Evolutionary conservation across 169 alveolate species (phyloP), one percentile per base, ranked within the genome.

Genomic region (Plasmodium vinckei): DNA sequence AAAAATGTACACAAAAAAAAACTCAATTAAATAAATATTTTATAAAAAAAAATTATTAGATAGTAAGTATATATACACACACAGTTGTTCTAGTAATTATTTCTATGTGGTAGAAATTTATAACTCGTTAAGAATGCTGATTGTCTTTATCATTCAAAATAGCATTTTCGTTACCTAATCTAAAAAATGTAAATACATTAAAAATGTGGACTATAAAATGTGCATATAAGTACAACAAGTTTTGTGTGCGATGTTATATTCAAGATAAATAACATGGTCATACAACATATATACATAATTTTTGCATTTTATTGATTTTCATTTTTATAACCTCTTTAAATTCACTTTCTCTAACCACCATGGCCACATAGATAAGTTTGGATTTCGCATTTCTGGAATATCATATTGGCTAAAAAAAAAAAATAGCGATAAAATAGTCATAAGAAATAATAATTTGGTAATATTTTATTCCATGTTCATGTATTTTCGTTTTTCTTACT

Each of bases 271-370:
- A 9, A 19, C 15, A 6, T 60, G 47, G 2, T 17, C n/a, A 19
- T 19, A 15, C n/a, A 9, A 7, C 25, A 73, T 59, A 54, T 64
- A 61, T 53, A n/a, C 42, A 33, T 4, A 33, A 33, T 33, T 33
- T 33, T 33, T 33, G 42, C 42, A 33, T 25, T 23, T 19, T 15
- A 9, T 54, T 51, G 15, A n/a, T 2, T 15, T n/a, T 46, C 60
- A 67, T 25, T 72, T 39, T 60, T 33, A 27, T 46, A 63, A 75
- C 88, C 88, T 75, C 33, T 75, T 75, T 57, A 33, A 53, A 75
- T 64, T 67, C 9, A 75, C 88, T 75, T 75, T 75, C 51, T 75
- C 88, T 10, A 75, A 67, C 88, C 88, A 75, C 88, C 88, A 75
- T 42, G 88, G 15, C 88, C 88, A 75, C 88, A 61, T 63, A 65